Conservation (phyloP, 108 stramenopile genomes). For the Skeletonema tropicum region DNA sequence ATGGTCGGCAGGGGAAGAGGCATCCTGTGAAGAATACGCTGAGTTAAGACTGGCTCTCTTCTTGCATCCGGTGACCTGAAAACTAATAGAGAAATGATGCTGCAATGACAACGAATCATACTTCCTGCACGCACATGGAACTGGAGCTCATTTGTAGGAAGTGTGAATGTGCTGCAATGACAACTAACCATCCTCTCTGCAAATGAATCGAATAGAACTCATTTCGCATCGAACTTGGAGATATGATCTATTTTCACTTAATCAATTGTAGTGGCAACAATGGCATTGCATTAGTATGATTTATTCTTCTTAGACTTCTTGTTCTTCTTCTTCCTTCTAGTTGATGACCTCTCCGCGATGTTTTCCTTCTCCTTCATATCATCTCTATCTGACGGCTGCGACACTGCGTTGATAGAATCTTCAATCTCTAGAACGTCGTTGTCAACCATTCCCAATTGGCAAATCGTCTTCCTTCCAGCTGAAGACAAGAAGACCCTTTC, state of each 20-base stretch:
- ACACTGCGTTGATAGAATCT: neutral
- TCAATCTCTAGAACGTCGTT: neutral
- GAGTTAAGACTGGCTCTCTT: slow-evolving; percentile 6
- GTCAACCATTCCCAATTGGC: neutral
- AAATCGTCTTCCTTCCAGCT: neutral
- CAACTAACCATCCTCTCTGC: too few species aligned
- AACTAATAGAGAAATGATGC: too few species aligned
- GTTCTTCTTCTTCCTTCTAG: neutral
- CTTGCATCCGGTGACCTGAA: too few species aligned
- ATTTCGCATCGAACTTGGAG: too few species aligned
- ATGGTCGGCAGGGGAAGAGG: slow-evolving; percentile 45
- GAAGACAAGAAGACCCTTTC: neutral
- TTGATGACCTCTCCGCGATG: neutral
- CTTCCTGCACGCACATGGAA: too few species aligned
- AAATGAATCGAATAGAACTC: too few species aligned
- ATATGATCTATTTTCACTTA: neutral
- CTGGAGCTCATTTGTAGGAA: too few species aligned
- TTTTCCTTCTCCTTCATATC: neutral
- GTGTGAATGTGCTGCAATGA: too few species aligned
- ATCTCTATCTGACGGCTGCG: neutral
- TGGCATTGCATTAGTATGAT: neutral
- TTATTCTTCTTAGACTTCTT: neutral
- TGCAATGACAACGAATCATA: too few species aligned
- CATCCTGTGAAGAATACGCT: slow-evolving; percentile 47
- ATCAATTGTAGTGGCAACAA: neutral